Percentiles rank a stretch among this genome's conserved stretches.
Conservation (phyloP, 164 flowering plant species). For the Litsea cubeba region DNA sequence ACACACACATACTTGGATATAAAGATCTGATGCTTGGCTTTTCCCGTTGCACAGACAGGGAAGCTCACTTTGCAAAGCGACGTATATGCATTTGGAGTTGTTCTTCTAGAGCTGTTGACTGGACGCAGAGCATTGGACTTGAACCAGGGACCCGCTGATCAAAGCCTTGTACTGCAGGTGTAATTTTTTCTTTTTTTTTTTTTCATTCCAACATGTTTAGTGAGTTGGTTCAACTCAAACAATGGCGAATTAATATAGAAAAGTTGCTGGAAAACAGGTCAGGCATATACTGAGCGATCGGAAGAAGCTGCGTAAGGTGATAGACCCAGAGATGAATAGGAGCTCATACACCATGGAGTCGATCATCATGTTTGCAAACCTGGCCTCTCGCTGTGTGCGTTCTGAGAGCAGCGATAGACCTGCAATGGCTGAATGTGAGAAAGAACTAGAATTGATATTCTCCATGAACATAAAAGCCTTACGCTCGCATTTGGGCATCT, state of each 20-base stretch:
- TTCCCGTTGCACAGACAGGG: constrained; percentile 66
- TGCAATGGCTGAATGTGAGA: constrained; percentile 71
- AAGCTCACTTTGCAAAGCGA: constrained; percentile 93
- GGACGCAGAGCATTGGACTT: constrained; percentile 89
- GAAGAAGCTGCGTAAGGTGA: constrained; percentile 73
- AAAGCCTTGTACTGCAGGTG: constrained; percentile 88
- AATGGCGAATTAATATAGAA: neutral
- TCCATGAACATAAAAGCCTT: constrained; percentile 57
- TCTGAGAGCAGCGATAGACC: constrained; percentile 82
- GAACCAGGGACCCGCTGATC: constrained; percentile 78
- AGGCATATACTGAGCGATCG: constrained; percentile 68
- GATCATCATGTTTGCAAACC: constrained; percentile 71
- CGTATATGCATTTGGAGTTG: constrained; percentile 97
- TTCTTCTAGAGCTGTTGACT: constrained; percentile 91
- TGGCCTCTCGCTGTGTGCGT: constrained; percentile 91
- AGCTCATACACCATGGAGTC: constrained; percentile 78
- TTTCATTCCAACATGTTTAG: neutral
- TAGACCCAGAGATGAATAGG: constrained; percentile 72
- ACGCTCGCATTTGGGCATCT: constrained; percentile 16
- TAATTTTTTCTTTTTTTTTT: neutral
- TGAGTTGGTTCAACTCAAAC: neutral
- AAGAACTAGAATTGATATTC: constrained; percentile 62
- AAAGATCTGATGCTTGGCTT: neutral
- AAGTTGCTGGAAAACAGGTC: constrained; percentile 42
- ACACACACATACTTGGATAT: neutral